Conservation (phyloP, 2,329 filamentous ascomycete genomes). For the Talaromyces sp. region DNA sequence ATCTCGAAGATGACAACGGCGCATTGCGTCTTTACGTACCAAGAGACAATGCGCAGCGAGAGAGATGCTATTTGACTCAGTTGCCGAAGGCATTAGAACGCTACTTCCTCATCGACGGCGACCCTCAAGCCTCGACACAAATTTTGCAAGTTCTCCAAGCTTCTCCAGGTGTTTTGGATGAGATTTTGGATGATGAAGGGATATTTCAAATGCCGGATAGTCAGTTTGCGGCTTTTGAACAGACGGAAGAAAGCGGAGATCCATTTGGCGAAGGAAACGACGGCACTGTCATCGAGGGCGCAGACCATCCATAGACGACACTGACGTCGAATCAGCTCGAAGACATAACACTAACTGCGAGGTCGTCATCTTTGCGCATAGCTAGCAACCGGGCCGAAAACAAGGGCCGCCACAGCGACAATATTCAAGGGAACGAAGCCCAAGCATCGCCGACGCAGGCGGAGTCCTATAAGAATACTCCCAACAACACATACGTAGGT, state of each 20-base stretch:
- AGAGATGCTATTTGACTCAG: constrained; percentile 2
- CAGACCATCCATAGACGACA: too few relatives aligned
- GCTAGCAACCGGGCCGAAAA: too few relatives aligned
- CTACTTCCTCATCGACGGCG: background rate
- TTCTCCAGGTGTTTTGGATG: background rate
- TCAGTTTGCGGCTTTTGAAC: background rate
- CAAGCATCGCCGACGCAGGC: too few relatives aligned
- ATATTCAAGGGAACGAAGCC: too few relatives aligned
- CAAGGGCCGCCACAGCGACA: too few relatives aligned
- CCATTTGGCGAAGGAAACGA: too few relatives aligned
- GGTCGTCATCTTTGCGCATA: too few relatives aligned
- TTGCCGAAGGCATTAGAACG: background rate
- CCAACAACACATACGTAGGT: too few relatives aligned
- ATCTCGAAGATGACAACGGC: background rate
- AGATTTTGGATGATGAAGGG: background rate
- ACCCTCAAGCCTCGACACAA: background rate
- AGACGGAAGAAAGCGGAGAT: background rate
- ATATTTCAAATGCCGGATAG: background rate
- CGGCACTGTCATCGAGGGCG: too few relatives aligned
- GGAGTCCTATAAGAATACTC: too few relatives aligned
- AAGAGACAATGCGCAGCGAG: background rate
- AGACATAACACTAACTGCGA: too few relatives aligned
- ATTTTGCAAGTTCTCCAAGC: background rate
- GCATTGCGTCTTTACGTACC: background rate
- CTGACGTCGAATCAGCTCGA: too few relatives aligned